phyloP scores from a whole-genome alignment of 148 eudicot genomes.

The Dianthus caryophyllus region DNA sequence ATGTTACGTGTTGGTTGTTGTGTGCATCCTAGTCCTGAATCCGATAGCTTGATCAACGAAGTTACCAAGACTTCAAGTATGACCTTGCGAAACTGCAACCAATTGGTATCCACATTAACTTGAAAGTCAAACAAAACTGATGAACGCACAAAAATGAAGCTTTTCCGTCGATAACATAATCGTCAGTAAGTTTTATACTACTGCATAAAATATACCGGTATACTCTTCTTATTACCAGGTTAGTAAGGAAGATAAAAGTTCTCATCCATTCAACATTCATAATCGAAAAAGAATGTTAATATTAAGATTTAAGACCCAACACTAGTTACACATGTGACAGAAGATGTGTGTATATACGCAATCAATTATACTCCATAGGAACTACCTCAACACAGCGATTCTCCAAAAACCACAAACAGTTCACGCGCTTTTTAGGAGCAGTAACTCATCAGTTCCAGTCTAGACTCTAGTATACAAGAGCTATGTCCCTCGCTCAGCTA shows the following conservation, averaged over 20 bases:
- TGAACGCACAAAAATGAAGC: neutral
- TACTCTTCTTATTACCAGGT: neutral
- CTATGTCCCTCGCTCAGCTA: too few species aligned
- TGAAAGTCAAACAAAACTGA: neutral
- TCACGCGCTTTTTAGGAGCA: neutral
- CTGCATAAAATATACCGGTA: neutral
- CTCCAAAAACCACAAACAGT: neutral
- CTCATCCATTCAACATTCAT: neutral
- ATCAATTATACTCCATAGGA: too few species aligned
- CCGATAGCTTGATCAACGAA: neutral
- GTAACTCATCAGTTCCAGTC: too few species aligned
- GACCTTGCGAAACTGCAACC: neutral
- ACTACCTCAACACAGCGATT: neutral
- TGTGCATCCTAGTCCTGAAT: slow-evolving; percentile 4
- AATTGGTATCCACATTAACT: slow-evolving; percentile 9
- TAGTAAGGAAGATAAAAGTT: neutral
- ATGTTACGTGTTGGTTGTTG: neutral
- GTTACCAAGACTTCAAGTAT: neutral
- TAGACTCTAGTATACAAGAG: too few species aligned
- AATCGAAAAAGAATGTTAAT: neutral
- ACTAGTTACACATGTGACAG: neutral
- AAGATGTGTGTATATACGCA: neutral
- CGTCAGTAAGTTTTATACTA: slow-evolving; percentile 5
- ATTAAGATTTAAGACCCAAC: neutral
- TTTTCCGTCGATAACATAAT: neutral